These are phyloP conservation scores for Talaromyces sp. DNA, from an alignment of 2,329 filamentous ascomycete species.

Conservation along the genomic window DNA sequence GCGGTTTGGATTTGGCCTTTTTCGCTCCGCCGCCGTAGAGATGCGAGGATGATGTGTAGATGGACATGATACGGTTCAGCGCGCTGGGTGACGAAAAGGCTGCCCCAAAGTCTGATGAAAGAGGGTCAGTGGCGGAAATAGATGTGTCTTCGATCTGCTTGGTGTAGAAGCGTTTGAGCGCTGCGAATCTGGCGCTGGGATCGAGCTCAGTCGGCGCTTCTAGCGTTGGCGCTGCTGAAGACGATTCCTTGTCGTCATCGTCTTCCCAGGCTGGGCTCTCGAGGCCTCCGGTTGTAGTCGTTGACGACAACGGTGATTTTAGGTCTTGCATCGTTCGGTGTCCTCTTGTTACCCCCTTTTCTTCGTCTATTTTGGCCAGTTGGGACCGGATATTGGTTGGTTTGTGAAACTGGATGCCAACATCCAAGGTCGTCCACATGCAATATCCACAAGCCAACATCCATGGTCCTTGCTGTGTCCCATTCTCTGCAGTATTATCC, in stretches of 20 bases:
- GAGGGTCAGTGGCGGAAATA: slow-evolving; percentile 45
- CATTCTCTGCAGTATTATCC: slow-evolving; percentile 48
- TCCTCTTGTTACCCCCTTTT: slow-evolving; percentile 30
- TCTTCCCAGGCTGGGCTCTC: slow-evolving; percentile 17
- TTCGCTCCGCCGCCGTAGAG: slow-evolving; percentile 51
- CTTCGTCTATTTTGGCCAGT: slow-evolving; percentile 61
- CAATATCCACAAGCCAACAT: slow-evolving; percentile 85
- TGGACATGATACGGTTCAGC: slow-evolving; percentile 81
- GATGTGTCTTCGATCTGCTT: slow-evolving; percentile 65
- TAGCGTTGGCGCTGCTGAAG: slow-evolving; percentile 10
- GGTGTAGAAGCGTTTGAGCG: slow-evolving; percentile 76
- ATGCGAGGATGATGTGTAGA: slow-evolving; percentile 63
- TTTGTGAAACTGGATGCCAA: slow-evolving; percentile 85
- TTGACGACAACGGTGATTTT: slow-evolving; percentile 30
- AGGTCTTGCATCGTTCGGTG: slow-evolving; percentile 31
- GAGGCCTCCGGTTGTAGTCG: slow-evolving; percentile 25
- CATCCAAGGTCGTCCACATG: slow-evolving; percentile 85
- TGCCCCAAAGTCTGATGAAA: slow-evolving; percentile 44
- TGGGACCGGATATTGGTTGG: slow-evolving; percentile 81
- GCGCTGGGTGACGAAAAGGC: slow-evolving; percentile 71
- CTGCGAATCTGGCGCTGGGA: slow-evolving; percentile 66
- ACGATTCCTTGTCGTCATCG: slow-evolving; percentile 20
- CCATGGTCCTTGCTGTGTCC: slow-evolving; percentile 56
- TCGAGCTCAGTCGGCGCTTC: slow-evolving; percentile 43
- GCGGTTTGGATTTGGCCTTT: slow-evolving; percentile 61